Evolutionary conservation across 495 filamentous ascomycete species (phyloP).

Genomic region (Daldinia bambusicola): DNA sequence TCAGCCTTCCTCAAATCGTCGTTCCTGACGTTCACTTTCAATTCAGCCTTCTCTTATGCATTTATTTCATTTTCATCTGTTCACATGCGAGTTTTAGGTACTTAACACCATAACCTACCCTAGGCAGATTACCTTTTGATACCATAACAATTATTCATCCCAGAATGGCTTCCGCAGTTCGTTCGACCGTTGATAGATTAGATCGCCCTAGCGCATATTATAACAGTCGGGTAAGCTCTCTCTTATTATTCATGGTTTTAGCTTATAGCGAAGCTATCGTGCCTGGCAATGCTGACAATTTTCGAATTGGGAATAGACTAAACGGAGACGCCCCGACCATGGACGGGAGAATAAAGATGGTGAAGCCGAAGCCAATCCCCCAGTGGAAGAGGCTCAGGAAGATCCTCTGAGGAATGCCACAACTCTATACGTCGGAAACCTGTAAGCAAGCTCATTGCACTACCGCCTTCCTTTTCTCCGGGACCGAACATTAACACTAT

Average conservation of each 20-base stretch:
- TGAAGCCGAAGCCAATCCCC: constrained; percentile 57
- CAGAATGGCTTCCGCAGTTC: constrained; percentile 32
- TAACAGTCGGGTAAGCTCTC: constrained; percentile 70
- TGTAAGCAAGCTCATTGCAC: constrained; percentile 71
- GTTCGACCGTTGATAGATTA: constrained; percentile 83
- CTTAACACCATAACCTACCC: not conserved
- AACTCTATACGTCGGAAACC: constrained; percentile 96
- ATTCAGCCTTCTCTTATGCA: constrained; percentile 15
- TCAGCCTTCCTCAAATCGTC: constrained; percentile 38
- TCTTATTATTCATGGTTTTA: constrained; percentile 15
- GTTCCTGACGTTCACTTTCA: not conserved
- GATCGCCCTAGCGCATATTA: constrained; percentile 93
- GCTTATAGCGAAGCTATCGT: constrained; percentile 2
- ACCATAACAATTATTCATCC: not conserved
- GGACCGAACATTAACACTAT: not conserved
- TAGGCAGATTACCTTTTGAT: not conserved
- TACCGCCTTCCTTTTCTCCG: constrained; percentile 2
- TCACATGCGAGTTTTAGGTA: too few species aligned
- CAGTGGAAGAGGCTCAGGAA: constrained; percentile 64
- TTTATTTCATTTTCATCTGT: not conserved
- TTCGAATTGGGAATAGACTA: constrained; percentile 61
- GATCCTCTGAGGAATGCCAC: constrained; percentile 87
- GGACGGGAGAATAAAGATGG: constrained; percentile 68
- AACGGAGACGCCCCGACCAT: constrained; percentile 68
- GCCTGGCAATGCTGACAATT: constrained; percentile 37